Conservation (phyloP, 805 yeast species). For the Osmozyma mogii region DNA sequence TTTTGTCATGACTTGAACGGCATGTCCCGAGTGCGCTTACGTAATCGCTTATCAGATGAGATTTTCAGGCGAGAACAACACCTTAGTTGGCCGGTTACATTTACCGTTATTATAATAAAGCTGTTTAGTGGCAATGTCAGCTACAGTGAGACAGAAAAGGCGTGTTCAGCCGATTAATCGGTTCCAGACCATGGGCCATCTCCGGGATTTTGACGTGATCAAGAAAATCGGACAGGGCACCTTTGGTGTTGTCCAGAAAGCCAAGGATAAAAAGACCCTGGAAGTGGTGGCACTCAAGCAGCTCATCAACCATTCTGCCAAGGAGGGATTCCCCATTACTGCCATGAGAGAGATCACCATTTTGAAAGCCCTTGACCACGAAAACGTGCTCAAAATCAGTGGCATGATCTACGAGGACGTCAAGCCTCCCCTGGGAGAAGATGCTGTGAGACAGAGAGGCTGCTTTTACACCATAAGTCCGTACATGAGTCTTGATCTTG, state of each 20-base stretch:
- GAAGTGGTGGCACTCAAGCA: slow-evolving; percentile 80
- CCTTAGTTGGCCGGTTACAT: too few species aligned
- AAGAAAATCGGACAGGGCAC: slow-evolving; percentile 37
- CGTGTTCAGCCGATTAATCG: slow-evolving; percentile 13
- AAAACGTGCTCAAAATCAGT: slow-evolving; percentile 64
- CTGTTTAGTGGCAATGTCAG: too few species aligned
- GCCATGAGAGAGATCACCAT: slow-evolving; percentile 89
- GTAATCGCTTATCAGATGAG: too few species aligned
- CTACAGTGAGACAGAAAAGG: too few species aligned
- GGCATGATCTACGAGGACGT: slow-evolving; percentile 69
- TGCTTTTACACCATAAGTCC: slow-evolving; percentile 83
- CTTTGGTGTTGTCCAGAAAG: slow-evolving; percentile 75
- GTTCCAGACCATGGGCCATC: slow-evolving; percentile 25
- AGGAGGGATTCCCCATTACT: slow-evolving; percentile 86
- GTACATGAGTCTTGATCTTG: slow-evolving; percentile 85
- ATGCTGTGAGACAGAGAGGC: slow-evolving; percentile 30
- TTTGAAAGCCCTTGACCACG: slow-evolving; percentile 60
- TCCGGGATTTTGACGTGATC: slow-evolving; percentile 25
- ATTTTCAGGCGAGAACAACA: too few species aligned
- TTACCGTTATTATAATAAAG: too few species aligned
- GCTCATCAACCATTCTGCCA: slow-evolving; percentile 67
- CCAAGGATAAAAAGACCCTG: slow-evolving; percentile 45
- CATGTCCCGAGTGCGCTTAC: too few species aligned
- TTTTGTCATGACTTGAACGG: too few species aligned
- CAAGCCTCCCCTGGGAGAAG: too few species aligned